Base-by-base conservation (phyloP, 2,329 filamentous ascomycete species). In the Spiromastix sp. region DNA sequence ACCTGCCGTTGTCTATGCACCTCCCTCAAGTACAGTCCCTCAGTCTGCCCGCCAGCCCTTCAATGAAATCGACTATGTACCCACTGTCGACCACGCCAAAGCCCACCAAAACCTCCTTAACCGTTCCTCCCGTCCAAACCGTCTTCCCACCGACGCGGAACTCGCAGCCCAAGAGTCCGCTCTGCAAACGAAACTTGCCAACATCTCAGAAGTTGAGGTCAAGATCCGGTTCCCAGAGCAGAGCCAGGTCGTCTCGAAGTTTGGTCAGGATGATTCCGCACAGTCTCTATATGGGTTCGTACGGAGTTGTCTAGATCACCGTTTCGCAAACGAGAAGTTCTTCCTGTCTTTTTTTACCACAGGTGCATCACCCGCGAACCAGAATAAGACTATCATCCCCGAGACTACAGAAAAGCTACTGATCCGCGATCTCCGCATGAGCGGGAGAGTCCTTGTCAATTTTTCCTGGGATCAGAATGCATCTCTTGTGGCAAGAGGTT, bases 201-300 rank as follows among this genome's bases (percentile, higher is more conserved):
- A 72, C 4, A 70, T 87, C 41, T 75, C 72, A 33, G 73, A 74
- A 20, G 73, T 93, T 20, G 71, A 76, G 18, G 70, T 96, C 43
- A 85, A 83, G 44, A 73, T 95, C 32, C 81, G 87, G 17, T 87
- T 95, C 48, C 89, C 89, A 0, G 87, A 96, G 54, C 83, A 87
- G 47, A 82, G 78, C 38, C 77, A 79, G 35, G 75, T 86, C 20
- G 75, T 85, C 34, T 79, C 79, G 61, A 71, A 69, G n/a, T 77
- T 93, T 45, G 71, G 68, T 2, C 74, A 76, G 13, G 56, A 66
- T 1, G 79, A 87, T 35, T 85, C 82, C 0, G 81, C 79, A 1
- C 67, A 71, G 3, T 71, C 74, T 33, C 65, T 98, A 2, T 85
- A 96, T 59, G 64, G 68, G 10, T 85, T 81, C 44, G 83, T 94